These are phyloP conservation scores for Xerocomus potaroensis DNA, from an alignment of 768 basidiomycete species.

Conservation along the genomic window DNA sequence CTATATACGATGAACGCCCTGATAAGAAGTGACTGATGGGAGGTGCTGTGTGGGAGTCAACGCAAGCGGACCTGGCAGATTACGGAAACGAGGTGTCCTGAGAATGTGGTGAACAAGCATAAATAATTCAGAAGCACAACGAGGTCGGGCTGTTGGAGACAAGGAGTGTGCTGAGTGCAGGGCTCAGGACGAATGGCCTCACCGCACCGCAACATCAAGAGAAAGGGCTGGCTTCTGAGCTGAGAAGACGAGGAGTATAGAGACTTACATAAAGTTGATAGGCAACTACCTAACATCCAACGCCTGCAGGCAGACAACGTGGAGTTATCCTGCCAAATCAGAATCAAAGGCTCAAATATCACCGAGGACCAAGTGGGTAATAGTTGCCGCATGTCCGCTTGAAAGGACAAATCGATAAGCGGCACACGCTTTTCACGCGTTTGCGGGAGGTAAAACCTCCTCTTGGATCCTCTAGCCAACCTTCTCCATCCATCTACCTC, in stretches of 20 bases:
- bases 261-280: slow-evolving; percentile 41
- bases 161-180: too few relatives aligned
- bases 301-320: slow-evolving; percentile 83
- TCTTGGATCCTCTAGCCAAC: slow-evolving; percentile 24
- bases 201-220: too few relatives aligned
- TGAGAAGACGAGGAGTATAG: too few relatives aligned
- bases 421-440: slow-evolving; percentile 49
- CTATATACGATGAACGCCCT: slow-evolving; percentile 35
- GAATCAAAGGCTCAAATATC: slow-evolving; percentile 43
- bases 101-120: neutral
- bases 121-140: too few relatives aligned
- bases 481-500: slow-evolving; percentile 11
- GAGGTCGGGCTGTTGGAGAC: too few relatives aligned
- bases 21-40: slow-evolving; percentile 54
- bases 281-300: slow-evolving; percentile 35
- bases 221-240: too few relatives aligned
- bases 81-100: slow-evolving; percentile 8
- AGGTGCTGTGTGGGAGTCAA: slow-evolving; percentile 31
- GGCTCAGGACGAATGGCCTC: too few relatives aligned
- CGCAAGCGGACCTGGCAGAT: slow-evolving; percentile 6
- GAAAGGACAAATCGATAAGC: slow-evolving; percentile 46
- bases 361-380: slow-evolving; percentile 31
- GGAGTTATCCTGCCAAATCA: slow-evolving; percentile 47
- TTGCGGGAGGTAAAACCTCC: slow-evolving; percentile 41
- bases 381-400: slow-evolving; percentile 30